Evolutionary conservation across 2,329 filamentous ascomycete species (phyloP).

Genomic region (Sporothrix globosa): DNA sequence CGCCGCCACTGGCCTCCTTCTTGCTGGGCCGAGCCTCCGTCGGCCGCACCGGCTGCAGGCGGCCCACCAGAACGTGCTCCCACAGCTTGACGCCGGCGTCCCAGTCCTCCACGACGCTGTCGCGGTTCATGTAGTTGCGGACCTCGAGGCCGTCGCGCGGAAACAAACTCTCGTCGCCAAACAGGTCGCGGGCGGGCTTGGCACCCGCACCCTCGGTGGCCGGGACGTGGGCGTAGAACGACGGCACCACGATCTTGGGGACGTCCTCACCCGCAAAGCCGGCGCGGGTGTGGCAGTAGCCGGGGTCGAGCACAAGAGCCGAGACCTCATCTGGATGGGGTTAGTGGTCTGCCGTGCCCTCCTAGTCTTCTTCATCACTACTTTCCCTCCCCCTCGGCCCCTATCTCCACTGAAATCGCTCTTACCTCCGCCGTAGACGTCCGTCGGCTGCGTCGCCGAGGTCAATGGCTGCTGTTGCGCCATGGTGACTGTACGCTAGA

Average conservation of each 20-base stretch:
- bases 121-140: constrained; percentile 86
- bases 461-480: constrained; percentile 58
- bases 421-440: constrained; percentile 65
- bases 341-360: neutral
- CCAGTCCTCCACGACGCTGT: constrained; percentile 95
- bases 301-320: constrained; percentile 92
- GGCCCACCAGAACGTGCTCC: constrained; percentile 89
- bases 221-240: constrained; percentile 73
- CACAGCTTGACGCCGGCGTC: constrained; percentile 85
- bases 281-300: constrained; percentile 86
- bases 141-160: constrained; percentile 78
- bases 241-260: constrained; percentile 89
- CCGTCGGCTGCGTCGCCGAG: constrained; percentile 61
- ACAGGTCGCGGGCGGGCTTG: constrained; percentile 63
- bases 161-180: constrained; percentile 88
- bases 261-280: constrained; percentile 98
- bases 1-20: constrained; percentile 67
- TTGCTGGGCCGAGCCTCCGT: constrained; percentile 37
- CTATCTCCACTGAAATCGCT: neutral
- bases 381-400: constrained; percentile 14
- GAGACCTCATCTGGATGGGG: constrained; percentile 83
- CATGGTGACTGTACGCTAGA: constrained; percentile 46
- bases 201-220: constrained; percentile 29
- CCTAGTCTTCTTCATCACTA: neutral
- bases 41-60: constrained; percentile 73